Evolutionary conservation across 768 basidiomycete genomes (phyloP).

Genomic region (Mycena rebaudengoi): DNA sequence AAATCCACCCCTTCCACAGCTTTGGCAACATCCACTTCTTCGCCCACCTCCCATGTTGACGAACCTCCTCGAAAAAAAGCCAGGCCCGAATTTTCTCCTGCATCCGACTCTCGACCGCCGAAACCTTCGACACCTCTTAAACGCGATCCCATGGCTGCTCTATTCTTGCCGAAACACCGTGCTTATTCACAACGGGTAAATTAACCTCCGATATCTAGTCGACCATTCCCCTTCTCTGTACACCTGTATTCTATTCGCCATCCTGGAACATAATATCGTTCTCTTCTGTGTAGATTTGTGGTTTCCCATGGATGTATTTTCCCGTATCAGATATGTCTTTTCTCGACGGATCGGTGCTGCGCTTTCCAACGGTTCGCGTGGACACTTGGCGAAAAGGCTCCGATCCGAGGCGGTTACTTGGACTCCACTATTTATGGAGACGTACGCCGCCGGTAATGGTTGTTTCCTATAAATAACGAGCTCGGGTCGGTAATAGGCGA

Average conservation of each 20-base stretch:
- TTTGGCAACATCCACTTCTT: constrained; percentile 8
- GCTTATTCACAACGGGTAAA: constrained; percentile 23
- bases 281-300: not conserved
- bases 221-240: constrained; percentile 6
- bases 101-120: constrained; percentile 39
- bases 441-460: too few relatives aligned
- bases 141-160: constrained; percentile 68
- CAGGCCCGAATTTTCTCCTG: constrained; percentile 6
- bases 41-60: not conserved
- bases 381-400: too few relatives aligned
- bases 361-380: too few relatives aligned
- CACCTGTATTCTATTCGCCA: constrained; percentile 21
- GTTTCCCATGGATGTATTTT: not conserved
- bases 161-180: constrained; percentile 32
- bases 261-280: not conserved
- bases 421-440: too few relatives aligned
- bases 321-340: constrained; percentile 16
- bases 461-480: too few relatives aligned
- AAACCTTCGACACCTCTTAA: constrained; percentile 53
- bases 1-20: constrained; percentile 9
- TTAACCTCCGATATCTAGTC: not conserved
- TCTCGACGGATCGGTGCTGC: too few relatives aligned
- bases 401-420: too few relatives aligned
- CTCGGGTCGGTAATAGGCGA: too few relatives aligned
- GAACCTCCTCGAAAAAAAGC: constrained; percentile 17